phyloP scores from a whole-genome alignment of 1,284 basidiomycete genomes.

The Tylopilus sp. region DNA sequence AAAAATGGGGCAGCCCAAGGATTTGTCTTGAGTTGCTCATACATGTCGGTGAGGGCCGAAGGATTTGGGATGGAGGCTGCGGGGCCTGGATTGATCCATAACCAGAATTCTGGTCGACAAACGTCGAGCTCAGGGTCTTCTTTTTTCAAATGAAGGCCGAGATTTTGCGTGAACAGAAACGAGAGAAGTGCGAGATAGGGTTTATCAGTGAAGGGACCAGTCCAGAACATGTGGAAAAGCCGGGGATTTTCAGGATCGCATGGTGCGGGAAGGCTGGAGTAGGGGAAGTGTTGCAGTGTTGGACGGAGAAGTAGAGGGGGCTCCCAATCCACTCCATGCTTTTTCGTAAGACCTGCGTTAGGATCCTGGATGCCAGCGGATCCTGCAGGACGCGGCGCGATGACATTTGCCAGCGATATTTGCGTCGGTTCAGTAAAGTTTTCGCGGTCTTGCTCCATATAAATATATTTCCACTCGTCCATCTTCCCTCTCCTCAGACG shows the following conservation, averaged over 20 bases:
- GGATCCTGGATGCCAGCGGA: conserved; percentile 34
- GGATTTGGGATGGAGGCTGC: conserved; percentile 70
- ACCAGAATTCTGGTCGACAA: conserved; percentile 77
- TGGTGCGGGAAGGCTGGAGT: conserved; percentile 37
- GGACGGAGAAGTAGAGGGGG: conserved; percentile 35
- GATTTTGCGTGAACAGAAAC: conserved; percentile 73
- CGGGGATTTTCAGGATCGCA: conserved; percentile 67
- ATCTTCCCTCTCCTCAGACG: conserved; percentile 56
- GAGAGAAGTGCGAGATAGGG: conserved; percentile 73
- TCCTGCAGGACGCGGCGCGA: conserved; percentile 24
- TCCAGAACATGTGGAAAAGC: conserved; percentile 81
- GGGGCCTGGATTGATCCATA: conserved; percentile 84
- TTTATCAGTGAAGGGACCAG: conserved; percentile 75
- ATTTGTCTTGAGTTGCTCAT: conserved; percentile 62
- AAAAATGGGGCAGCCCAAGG: conserved; percentile 86
- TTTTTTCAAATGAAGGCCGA: conserved; percentile 54
- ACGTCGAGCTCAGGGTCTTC: conserved; percentile 36
- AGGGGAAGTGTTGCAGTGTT: conserved; percentile 38
- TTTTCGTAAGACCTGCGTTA: conserved; percentile 41
- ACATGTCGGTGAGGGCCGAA: conserved; percentile 66
- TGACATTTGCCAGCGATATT: conserved; percentile 29
- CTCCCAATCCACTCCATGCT: conserved; percentile 47
- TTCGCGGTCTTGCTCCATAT: conserved; percentile 48
- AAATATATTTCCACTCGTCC: conserved; percentile 65
- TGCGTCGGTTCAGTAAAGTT: conserved; percentile 36